phyloP scores from a whole-genome alignment of 1,284 basidiomycete genomes.

The Apiotrichum sp. region DNA sequence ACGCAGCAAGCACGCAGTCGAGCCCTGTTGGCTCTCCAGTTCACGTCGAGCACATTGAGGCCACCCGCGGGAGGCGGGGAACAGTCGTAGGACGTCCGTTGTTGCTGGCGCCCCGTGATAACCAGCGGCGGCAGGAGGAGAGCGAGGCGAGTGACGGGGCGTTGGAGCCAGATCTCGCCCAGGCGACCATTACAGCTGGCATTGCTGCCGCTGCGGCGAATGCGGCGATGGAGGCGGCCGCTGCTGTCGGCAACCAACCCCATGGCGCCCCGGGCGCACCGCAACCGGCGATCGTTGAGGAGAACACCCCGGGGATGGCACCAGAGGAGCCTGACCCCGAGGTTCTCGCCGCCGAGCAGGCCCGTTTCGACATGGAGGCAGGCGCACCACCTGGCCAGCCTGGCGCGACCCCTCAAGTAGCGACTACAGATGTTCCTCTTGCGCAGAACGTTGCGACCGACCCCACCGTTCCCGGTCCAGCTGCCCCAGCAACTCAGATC shows the following conservation, averaged over 20 bases:
- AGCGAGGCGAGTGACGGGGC: slow-evolving; percentile 38
- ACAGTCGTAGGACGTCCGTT: slow-evolving; percentile 41
- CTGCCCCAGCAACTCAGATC: slow-evolving; percentile 30
- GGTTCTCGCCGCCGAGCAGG: slow-evolving; percentile 38
- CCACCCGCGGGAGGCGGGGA: slow-evolving; percentile 21
- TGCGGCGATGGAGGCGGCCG: slow-evolving; percentile 17
- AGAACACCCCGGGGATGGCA: slow-evolving; percentile 19
- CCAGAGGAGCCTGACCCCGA: slow-evolving; percentile 38
- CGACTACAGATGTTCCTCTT: slow-evolving; percentile 18
- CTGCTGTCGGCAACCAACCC: slow-evolving; percentile 23
- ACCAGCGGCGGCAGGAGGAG: slow-evolving; percentile 21
- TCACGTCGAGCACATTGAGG: slow-evolving; percentile 25
- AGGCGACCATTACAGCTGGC: slow-evolving; percentile 30
- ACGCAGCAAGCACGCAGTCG: slow-evolving; percentile 37
- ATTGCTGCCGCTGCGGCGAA: slow-evolving; percentile 31
- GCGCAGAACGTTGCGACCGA: slow-evolving; percentile 13
- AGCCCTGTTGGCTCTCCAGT: slow-evolving; percentile 41
- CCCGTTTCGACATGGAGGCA: slow-evolving; percentile 40
- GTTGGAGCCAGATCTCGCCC: slow-evolving; percentile 34
- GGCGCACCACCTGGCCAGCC: slow-evolving; percentile 44
- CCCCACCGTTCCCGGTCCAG: slow-evolving; percentile 9
- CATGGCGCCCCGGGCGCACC: slow-evolving; percentile 27
- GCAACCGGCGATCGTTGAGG: slow-evolving; percentile 26
- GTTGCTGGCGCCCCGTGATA: slow-evolving; percentile 25
- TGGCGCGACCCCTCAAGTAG: slow-evolving; percentile 34